These are phyloP conservation scores for Fusarium nodosum DNA, from an alignment of 2,329 filamentous ascomycete genomes.

Conservation along the genomic window DNA sequence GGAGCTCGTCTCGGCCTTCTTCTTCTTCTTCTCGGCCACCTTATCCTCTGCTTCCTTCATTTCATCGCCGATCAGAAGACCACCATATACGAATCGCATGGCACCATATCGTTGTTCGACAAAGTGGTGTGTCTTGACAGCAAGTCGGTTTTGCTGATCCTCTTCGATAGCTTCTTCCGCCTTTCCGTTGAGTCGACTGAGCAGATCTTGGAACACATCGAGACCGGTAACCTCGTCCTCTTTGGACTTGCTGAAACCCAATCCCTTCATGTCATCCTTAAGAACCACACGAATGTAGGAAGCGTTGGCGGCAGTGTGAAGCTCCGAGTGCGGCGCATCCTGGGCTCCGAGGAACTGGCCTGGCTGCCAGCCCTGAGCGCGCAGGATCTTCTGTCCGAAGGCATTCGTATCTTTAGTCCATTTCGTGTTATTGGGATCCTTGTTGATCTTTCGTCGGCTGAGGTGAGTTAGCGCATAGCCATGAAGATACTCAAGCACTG, in stretches of 20 bases:
- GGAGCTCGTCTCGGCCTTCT: conserved; percentile 22
- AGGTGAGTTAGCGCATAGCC: conserved; percentile 28
- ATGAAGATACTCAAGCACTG: background rate
- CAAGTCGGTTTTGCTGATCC: conserved; percentile 76
- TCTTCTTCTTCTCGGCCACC: conserved; percentile 26
- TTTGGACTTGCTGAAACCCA: conserved; percentile 83
- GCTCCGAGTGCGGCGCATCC: conserved; percentile 78
- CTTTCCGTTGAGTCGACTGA: conserved; percentile 92
- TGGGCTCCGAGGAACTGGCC: conserved; percentile 85
- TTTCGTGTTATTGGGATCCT: conserved; percentile 95
- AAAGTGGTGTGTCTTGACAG: conserved; percentile 79
- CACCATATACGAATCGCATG: conserved; percentile 90
- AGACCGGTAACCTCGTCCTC: conserved; percentile 86
- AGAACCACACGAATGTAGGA: conserved; percentile 87
- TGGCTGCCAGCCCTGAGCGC: conserved; percentile 89
- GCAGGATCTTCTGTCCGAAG: conserved; percentile 92
- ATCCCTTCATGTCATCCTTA: conserved; percentile 91
- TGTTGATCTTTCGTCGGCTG: conserved; percentile 76
- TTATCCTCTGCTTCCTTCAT: conserved; percentile 58
- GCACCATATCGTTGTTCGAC: conserved; percentile 81
- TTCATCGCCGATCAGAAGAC: conserved; percentile 73
- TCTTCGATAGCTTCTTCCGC: conserved; percentile 78
- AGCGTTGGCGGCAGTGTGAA: conserved; percentile 83
- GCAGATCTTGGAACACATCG: conserved; percentile 85
- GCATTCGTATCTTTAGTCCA: conserved; percentile 86